Base-by-base conservation (phyloP, 2,329 filamentous ascomycete genomes). In the Colletotrichum abscissum region DNA sequence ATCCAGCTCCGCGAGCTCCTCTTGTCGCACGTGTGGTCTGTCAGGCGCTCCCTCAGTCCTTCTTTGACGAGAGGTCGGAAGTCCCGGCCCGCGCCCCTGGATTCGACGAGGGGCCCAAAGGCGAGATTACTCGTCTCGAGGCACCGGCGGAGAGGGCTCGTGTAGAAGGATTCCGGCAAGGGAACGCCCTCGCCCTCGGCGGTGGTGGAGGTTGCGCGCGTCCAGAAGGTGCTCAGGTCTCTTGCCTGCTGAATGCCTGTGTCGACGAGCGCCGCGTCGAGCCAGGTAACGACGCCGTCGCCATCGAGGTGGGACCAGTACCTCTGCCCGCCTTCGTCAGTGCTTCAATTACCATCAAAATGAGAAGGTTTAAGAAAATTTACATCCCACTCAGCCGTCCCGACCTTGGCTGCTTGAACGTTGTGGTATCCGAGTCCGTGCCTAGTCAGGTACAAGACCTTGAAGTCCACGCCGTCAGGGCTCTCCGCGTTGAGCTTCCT, bases 1-100 rank as follows among this genome's bases (percentile, higher is more conserved):
- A 92, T 90, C 78, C 83, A 86, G 0, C 84, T 82, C 56, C 82
- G 84, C 8, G 82, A 79, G 63, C 86, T 86, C 19, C 90, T 84
- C 19, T 88, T 85, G 78, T 92, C 90, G 78, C 91, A 92, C 0
- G 90, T 92, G 78, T 92, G 90, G 67, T 87, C 83, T 9, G 88
- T 90, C 70, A 91, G 85, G 2, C 88, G 86, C 78, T 93, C 91
- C 24, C 91, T 84, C 16, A 92, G 82, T 5, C 86, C 78, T 71
- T 92, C 90, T 78, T 90, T 91, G 77, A 92, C 80, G 1, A 85
- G 89, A 89, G 38, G 38, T 42, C 38, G 38, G 38, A 42, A 42
- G 2, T 19, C 14, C 38, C 5, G 38, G 38, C 38, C 6, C 79
- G 81, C 5, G 89, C 79, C 38, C 38, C 7, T 7, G 38, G 14